Percentiles rank a stretch among this genome's conserved stretches.
Conservation (phyloP, 352 stramenopile species). For the Pythium plurisporium region DNA sequence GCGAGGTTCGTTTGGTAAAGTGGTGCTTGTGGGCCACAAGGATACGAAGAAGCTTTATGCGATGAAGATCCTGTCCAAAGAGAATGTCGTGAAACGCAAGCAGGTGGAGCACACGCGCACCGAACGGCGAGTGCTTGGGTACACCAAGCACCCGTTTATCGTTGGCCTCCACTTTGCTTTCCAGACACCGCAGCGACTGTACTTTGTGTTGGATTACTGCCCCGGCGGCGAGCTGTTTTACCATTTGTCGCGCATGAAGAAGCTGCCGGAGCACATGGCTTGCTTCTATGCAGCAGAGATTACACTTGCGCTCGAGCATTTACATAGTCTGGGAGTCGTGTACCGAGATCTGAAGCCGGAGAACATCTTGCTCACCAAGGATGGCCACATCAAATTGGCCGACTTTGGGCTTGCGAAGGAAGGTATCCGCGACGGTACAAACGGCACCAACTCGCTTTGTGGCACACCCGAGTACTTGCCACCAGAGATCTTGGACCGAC, state of each 20-base stretch:
- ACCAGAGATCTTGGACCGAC: constrained; percentile 1
- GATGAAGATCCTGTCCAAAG: constrained; percentile 84
- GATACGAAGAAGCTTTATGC: constrained; percentile 53
- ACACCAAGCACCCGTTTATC: constrained; percentile 89
- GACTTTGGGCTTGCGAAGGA: constrained; percentile 90
- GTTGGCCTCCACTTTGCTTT: constrained; percentile 87
- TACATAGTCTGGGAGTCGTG: constrained; percentile 72
- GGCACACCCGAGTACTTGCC: constrained; percentile 85
- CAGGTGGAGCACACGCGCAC: constrained; percentile 84
- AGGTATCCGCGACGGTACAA: constrained; percentile 53
- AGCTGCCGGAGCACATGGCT: constrained; percentile 46
- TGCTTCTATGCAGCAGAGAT: constrained; percentile 89
- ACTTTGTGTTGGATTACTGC: constrained; percentile 74
- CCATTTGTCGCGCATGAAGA: constrained; percentile 76
- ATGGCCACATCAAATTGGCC: constrained; percentile 83
- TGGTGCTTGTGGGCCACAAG: constrained; percentile 70
- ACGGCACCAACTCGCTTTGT: constrained; percentile 74
- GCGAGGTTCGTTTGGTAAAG: constrained; percentile 82
- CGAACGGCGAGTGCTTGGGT: constrained; percentile 82
- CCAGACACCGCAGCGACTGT: constrained; percentile 77
- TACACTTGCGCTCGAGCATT: constrained; percentile 70
- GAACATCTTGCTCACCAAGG: constrained; percentile 86
- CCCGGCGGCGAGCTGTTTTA: constrained; percentile 82
- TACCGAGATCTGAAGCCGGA: constrained; percentile 90
- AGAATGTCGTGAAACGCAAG: constrained; percentile 67